These are phyloP conservation scores for Lachnellula hyalina DNA, from an alignment of 2,329 filamentous ascomycete species.

Conservation along the genomic window DNA sequence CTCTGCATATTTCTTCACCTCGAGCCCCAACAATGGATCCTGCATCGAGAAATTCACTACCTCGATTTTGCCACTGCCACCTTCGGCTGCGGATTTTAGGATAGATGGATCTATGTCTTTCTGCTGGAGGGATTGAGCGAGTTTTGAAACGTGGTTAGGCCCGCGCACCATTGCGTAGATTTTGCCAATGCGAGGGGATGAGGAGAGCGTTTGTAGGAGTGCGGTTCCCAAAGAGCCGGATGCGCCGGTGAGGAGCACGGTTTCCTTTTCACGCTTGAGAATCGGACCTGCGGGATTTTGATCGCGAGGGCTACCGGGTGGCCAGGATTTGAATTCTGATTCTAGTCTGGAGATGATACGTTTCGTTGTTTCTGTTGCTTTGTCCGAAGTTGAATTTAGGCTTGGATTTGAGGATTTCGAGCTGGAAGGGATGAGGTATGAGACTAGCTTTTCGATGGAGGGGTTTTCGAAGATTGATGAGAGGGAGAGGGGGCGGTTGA, in stretches of 20 bases:
- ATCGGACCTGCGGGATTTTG: too few species aligned
- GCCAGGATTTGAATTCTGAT: slow-evolving; percentile 22
- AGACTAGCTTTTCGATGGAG: slow-evolving; percentile 20
- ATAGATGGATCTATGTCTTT: slow-evolving; percentile 20
- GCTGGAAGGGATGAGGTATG: background rate
- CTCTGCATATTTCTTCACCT: slow-evolving; percentile 22
- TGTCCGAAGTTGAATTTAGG: background rate
- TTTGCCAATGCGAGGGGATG: slow-evolving; percentile 15
- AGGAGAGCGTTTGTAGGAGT: slow-evolving; percentile 17
- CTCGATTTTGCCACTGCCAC: slow-evolving; percentile 19
- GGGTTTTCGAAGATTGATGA: slow-evolving; percentile 29
- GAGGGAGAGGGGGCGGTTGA: slow-evolving; percentile 25
- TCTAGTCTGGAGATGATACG: slow-evolving; percentile 23
- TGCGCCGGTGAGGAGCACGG: slow-evolving; percentile 23
- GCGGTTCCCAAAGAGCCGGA: slow-evolving; percentile 26
- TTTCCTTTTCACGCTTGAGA: slow-evolving; percentile 13
- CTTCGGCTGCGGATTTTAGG: background rate
- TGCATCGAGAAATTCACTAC: slow-evolving; percentile 27
- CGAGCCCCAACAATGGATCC: slow-evolving; percentile 25
- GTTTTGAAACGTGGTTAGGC: slow-evolving; percentile 13
- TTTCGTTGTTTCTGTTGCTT: slow-evolving; percentile 15
- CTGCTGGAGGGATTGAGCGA: slow-evolving; percentile 10
- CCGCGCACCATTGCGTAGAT: slow-evolving; percentile 26
- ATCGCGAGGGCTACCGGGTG: slow-evolving; percentile 1
- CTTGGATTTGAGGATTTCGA: slow-evolving; percentile 1